Evolutionary conservation across 306 rosid species (phyloP).

Genomic region (Cercis canadensis): DNA sequence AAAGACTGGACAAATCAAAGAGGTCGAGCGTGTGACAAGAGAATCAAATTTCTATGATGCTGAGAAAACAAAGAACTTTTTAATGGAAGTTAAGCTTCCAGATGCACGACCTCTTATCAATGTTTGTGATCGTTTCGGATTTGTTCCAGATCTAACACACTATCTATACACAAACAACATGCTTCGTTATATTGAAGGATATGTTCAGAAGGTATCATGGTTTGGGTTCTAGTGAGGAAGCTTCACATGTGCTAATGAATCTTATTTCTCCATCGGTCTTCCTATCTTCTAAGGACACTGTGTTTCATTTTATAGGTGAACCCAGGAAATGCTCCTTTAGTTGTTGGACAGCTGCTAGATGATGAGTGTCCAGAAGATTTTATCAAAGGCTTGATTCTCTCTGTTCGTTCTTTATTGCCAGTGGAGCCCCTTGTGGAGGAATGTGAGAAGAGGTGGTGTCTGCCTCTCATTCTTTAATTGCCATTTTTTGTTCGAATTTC

Average conservation of each 20-base stretch:
- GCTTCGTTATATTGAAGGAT: conserved; percentile 99
- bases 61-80: conserved; percentile 94
- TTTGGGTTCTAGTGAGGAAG: conserved; percentile 7
- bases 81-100: conserved; percentile 98
- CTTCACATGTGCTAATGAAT: conserved; percentile 9
- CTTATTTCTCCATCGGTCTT: conserved; percentile 17
- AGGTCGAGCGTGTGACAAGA: conserved; percentile 98
- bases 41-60: conserved; percentile 97
- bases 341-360: conserved; percentile 96
- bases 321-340: conserved; percentile 98
- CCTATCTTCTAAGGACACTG: not conserved
- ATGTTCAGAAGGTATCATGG: conserved; percentile 89
- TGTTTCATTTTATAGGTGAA: conserved; percentile 70
- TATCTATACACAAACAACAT: conserved; percentile 93
- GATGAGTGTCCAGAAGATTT: conserved; percentile 99
- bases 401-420: conserved; percentile 98
- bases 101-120: conserved; percentile 97
- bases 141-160: conserved; percentile 98
- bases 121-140: conserved; percentile 99
- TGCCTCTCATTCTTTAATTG: conserved; percentile 11
- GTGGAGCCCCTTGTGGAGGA: conserved; percentile 99
- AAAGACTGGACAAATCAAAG: conserved; percentile 98
- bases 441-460: conserved; percentile 92
- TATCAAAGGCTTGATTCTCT: conserved; percentile 93
- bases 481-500: conserved; percentile 14